A percentile compares a stretch with the other conserved stretches of the same genome.
phyloP scores from a whole-genome alignment of 1,139 yeast genomes.

The Magnusiomyces suaveolens region DNA sequence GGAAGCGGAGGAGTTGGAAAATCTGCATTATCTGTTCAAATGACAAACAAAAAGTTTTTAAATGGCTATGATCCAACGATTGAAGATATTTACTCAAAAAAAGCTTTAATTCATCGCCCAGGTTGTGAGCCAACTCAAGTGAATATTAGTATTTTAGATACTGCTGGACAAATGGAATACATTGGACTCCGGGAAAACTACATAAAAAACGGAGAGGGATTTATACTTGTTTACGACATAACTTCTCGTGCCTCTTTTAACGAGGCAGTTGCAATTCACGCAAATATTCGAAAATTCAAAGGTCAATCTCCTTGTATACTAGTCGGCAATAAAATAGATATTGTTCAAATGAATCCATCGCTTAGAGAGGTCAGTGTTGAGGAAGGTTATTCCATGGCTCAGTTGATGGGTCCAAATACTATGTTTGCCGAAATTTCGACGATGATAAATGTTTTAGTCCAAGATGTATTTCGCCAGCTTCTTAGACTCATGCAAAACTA shows the following conservation, averaged over 20 bases:
- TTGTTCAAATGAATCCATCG: slow-evolving; percentile 53
- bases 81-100: slow-evolving; percentile 65
- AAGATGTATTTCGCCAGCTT: slow-evolving; percentile 74
- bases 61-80: slow-evolving; percentile 90
- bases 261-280: slow-evolving; percentile 68
- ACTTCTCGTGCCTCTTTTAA: slow-evolving; percentile 72
- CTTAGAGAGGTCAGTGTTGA: slow-evolving; percentile 55
- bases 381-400: slow-evolving; percentile 70
- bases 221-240: slow-evolving; percentile 55
- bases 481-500: slow-evolving; percentile 53
- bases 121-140: slow-evolving; percentile 63
- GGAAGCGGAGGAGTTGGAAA: slow-evolving; percentile 99
- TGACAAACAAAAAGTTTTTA: slow-evolving; percentile 35
- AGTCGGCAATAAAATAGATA: slow-evolving; percentile 44
- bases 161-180: slow-evolving; percentile 90
- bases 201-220: slow-evolving; percentile 57
- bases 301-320: slow-evolving; percentile 38
- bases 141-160: slow-evolving; percentile 74
- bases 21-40: slow-evolving; percentile 82
- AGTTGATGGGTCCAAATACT: slow-evolving; percentile 47
- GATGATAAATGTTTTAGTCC: slow-evolving; percentile 85
- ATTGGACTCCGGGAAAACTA: slow-evolving; percentile 79
- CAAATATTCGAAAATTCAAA: slow-evolving; percentile 76
- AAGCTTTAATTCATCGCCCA: slow-evolving; percentile 30
- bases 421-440: slow-evolving; percentile 91